Evolutionary conservation across 2,329 filamentous ascomycete species (phyloP).

Genomic region (Coniochaeta pulveracea): DNA sequence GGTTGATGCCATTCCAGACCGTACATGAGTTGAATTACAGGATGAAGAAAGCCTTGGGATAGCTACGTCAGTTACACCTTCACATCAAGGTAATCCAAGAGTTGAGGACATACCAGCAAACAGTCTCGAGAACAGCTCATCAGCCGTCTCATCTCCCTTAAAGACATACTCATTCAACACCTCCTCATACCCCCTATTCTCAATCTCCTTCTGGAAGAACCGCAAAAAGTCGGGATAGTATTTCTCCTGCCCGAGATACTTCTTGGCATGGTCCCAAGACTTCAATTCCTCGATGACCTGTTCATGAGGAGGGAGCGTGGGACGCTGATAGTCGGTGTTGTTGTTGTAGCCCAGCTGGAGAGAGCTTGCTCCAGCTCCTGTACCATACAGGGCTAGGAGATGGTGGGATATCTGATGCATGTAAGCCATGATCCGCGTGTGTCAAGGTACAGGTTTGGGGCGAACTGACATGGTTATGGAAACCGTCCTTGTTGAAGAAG

Average conservation of each 20-base stretch:
- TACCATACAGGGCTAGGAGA: constrained; percentile 63
- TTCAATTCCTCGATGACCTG: constrained; percentile 42
- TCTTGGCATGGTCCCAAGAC: constrained; percentile 42
- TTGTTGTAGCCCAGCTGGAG: constrained; percentile 54
- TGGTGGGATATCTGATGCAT: constrained; percentile 62
- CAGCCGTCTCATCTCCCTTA: constrained; percentile 47
- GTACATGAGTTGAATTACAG: constrained; percentile 76
- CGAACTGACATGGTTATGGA: constrained; percentile 63
- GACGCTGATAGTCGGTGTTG: constrained; percentile 58
- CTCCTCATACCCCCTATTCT: constrained; percentile 46
- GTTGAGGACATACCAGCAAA: constrained; percentile 40
- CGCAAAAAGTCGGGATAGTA: constrained; percentile 63
- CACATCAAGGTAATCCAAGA: not conserved
- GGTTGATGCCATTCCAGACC: constrained; percentile 76
- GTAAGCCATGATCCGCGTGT: not conserved
- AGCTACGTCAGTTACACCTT: not conserved
- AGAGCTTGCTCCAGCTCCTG: constrained; percentile 50
- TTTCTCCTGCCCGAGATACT: constrained; percentile 48
- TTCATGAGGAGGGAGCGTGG: constrained; percentile 32
- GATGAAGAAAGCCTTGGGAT: constrained; percentile 55
- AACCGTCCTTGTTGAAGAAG: constrained; percentile 66
- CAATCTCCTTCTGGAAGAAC: constrained; percentile 69
- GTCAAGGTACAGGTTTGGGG: not conserved
- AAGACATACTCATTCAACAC: constrained; percentile 61
- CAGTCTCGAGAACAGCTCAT: constrained; percentile 58